Base-by-base conservation (phyloP, 1,139 yeast genomes). In the Pichia sp. region DNA sequence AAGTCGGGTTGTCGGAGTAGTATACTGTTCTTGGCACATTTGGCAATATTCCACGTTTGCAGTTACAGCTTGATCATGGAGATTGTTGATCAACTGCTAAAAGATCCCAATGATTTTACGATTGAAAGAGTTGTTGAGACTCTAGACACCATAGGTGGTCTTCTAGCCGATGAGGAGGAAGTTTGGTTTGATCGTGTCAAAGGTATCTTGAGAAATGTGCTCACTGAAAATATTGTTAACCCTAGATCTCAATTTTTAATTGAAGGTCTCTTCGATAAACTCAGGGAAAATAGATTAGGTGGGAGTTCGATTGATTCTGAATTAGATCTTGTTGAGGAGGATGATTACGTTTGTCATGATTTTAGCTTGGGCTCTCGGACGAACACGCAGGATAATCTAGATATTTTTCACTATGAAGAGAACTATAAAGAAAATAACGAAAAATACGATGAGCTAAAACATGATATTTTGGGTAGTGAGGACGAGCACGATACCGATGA, bases 1-100 rank as follows among this genome's bases (percentile, higher is more conserved):
- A 67, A 66, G 40, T 46, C 52, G 0, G 51, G 54, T 4, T 73
- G 78, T 38, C 52, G 61, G 14, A 58, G 69, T 11, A 58, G 74
- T 12, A 55, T 68, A 2, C 48, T 59, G 3, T 75, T 87, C 42
- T 39, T 87, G 14, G 74, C 81, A 3, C 79, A 78, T 35, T 59
- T 87, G 41, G 71, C 75, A 33, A 80, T 79, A 48, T 82, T 75
- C 45, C 71, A 67, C 36, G 83, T 86, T 2, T 62, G 77, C 12
- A 77, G 75, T 49, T 88, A 78, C 40, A 66, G 81, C 25, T 50
- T 84, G 6, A 59, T 75, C 0, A 62, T 85, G 21, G 87, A 87
- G 53, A 63, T 85, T 1, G 47, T 84, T 26, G 76, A 78, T 42
- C 47, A 81, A 17, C 57, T 86, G 22, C 56, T 85, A 34, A 64